Percentiles rank a stretch among this genome's conserved stretches.
These are phyloP conservation scores for Ochromonas danica DNA, from an alignment of 108 stramenopile species.

Conservation along the genomic window DNA sequence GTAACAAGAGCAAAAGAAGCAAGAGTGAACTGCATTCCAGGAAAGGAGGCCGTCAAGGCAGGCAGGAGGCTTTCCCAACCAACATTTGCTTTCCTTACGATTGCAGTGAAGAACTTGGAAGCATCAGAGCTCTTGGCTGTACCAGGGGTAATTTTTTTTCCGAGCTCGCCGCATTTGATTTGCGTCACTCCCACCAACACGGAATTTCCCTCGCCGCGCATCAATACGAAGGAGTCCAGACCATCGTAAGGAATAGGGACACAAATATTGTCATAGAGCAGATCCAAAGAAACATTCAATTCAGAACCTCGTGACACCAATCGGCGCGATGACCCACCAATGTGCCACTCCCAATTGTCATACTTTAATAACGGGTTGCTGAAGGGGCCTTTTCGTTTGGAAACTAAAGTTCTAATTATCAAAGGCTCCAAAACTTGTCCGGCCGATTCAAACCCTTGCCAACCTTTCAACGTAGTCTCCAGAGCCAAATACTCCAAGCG, in stretches of 20 bases:
- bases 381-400: not conserved
- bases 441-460: slow-evolving; percentile 1
- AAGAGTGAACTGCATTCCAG: not conserved
- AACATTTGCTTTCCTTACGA: not conserved
- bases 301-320: not conserved
- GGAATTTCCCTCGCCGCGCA: slow-evolving; percentile 1
- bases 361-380: not conserved
- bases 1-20: slow-evolving; percentile 1
- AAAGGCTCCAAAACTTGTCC: not conserved
- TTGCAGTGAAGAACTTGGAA: slow-evolving; percentile 1
- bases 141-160: not conserved
- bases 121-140: not conserved
- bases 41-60: not conserved
- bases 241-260: slow-evolving; percentile 1
- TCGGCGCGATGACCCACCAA: not conserved
- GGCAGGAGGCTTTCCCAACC: not conserved
- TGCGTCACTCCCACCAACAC: slow-evolving; percentile 5
- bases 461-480: slow-evolving; percentile 1
- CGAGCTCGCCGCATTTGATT: slow-evolving; percentile 1
- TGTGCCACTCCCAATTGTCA: slow-evolving; percentile 1
- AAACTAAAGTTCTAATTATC: not conserved
- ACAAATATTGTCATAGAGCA: not conserved
- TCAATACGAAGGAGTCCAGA: not conserved
- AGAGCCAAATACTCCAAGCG: not conserved
- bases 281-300: not conserved